Evolutionary conservation across 2,329 filamentous ascomycete species (phyloP), one percentile per base, ranked within the genome.

Genomic region (Aureobasidium musti): DNA sequence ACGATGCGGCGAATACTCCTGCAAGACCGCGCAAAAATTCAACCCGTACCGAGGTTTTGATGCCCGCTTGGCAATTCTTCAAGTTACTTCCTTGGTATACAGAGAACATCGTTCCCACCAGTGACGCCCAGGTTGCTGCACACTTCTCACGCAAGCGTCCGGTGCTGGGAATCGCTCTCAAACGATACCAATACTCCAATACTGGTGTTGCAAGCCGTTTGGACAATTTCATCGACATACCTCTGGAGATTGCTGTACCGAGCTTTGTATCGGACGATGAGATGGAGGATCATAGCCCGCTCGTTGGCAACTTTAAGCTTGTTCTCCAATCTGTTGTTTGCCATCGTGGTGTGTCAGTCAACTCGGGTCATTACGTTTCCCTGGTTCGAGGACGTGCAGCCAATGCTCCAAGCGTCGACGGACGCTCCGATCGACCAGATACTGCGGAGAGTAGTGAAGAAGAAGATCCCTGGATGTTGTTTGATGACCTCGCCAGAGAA

Each of bases 21-120:
- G 64, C 14, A 43, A 53, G 50, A 69, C 74, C 59, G 52, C 59
- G 50, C 68, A 70, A 59, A 66, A 69, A 45, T 57, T 74, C 41
- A 73, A 73, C 73, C 13, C 71, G 84, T 70, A 97, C 94, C 74
- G 93, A 96, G 72, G 90, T 98, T 17, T 89, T 94, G 67, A 97
- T 98, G 81, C 94, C 94, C 43, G 95, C 95, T 1, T 98, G 93
- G 92, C 94, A 97, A 73, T 97, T 98, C 74, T 98, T 97, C 79
- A 92, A 91, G 73, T 81, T 98, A 30, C 92, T 97, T 72, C 93
- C 93, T 33, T 97, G 93, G 93, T 92, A 96, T 75, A 92, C 91
- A 1, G 83, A 88, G 71, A 86, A 87, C 65, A 82, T 82, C 19
- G 45, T 66, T 19, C 84, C 85, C 7, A 83, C 79, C 30, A 85